phyloP scores from a whole-genome alignment of 129 eudicot species.

The Pulicaria dysenterica region DNA sequence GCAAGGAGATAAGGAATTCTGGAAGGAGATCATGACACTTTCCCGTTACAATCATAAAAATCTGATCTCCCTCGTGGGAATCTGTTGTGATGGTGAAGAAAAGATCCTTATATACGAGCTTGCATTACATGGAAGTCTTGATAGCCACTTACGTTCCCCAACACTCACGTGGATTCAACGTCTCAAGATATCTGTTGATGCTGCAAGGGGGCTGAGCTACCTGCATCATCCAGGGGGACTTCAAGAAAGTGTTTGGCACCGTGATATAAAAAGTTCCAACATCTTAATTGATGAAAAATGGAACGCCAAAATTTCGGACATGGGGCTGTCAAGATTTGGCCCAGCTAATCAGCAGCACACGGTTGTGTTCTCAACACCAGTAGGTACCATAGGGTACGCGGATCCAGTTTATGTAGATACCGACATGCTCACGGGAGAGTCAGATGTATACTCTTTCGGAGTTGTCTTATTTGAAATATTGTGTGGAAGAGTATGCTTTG shows the following conservation, averaged over 20 bases:
- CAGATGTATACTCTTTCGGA: neutral
- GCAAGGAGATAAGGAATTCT: neutral
- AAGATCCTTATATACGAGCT: neutral
- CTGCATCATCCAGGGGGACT: neutral
- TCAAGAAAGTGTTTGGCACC: neutral
- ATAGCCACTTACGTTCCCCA: neutral
- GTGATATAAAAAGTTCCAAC: neutral
- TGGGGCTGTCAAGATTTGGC: neutral
- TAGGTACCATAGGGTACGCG: neutral
- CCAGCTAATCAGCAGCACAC: conserved; percentile 8
- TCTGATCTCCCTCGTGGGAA: neutral
- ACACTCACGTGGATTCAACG: neutral
- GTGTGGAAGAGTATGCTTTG: neutral
- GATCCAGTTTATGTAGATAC: neutral
- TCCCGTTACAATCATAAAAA: neutral
- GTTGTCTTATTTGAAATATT: neutral
- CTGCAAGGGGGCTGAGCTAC: conserved; percentile 8
- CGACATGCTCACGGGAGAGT: neutral
- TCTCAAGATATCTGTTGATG: neutral
- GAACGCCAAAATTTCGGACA: neutral
- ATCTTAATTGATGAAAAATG: neutral
- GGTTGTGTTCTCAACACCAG: neutral
- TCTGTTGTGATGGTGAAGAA: neutral
- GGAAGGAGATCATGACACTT: conserved; percentile 3
- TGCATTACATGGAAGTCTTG: neutral